phyloP scores from a whole-genome alignment of 2,329 filamentous ascomycete genomes.

The Neophaeococcomyces mojaviensis region DNA sequence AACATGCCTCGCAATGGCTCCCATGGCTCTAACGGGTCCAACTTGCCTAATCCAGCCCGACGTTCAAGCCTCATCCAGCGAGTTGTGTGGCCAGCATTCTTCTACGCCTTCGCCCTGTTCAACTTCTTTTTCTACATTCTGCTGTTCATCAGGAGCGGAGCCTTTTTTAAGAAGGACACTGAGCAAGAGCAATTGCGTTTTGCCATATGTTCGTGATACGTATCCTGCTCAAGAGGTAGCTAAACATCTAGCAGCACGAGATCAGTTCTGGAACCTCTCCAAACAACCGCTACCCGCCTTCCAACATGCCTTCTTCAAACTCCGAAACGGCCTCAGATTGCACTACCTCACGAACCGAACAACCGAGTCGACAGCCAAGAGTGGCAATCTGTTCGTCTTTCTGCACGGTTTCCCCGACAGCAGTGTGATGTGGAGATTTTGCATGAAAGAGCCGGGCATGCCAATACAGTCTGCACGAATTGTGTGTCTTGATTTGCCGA shows the following conservation, averaged over 20 bases:
- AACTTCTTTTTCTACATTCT: constrained; percentile 28
- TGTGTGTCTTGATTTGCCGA: constrained; percentile 51
- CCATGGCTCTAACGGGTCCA: too few relatives aligned
- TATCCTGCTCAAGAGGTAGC: constrained; percentile 1
- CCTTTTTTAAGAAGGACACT: constrained; percentile 31
- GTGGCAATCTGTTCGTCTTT: constrained; percentile 40
- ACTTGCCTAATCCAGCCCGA: too few relatives aligned
- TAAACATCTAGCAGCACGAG: constrained; percentile 34
- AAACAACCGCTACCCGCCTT: constrained; percentile 32
- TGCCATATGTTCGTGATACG: constrained; percentile 30
- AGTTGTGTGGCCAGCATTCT: constrained; percentile 2
- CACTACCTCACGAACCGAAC: constrained; percentile 46
- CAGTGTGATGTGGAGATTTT: constrained; percentile 46
- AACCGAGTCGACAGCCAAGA: constrained; percentile 17
- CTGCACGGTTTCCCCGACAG: constrained; percentile 56
- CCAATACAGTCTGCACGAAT: constrained; percentile 36
- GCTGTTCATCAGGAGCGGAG: constrained; percentile 27
- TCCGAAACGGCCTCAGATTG: constrained; percentile 43
- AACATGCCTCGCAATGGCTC: too few relatives aligned
- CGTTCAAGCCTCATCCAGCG: background rate
- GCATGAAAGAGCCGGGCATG: constrained; percentile 36
- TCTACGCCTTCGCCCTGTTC: constrained; percentile 28
- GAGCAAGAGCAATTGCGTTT: constrained; percentile 36
- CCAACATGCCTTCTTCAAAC: constrained; percentile 45
- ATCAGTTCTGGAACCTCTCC: constrained; percentile 48